These are phyloP conservation scores for Trichoderma harzianum DNA, from an alignment of 2,329 filamentous ascomycete genomes.

Conservation along the genomic window DNA sequence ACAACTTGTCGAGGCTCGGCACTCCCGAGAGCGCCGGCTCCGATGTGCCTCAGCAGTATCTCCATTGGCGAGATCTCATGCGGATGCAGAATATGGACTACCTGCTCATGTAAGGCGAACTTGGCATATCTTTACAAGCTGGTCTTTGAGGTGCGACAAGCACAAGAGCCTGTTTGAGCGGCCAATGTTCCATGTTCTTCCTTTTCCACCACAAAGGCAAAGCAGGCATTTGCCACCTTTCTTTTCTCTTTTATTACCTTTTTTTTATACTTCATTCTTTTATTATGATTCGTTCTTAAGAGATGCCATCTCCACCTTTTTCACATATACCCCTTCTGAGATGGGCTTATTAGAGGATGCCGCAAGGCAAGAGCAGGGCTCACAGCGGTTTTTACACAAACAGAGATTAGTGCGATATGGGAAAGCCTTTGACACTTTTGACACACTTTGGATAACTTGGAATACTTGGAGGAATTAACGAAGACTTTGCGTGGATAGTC, in stretches of 20 bases:
- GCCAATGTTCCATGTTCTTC: conserved; percentile 16
- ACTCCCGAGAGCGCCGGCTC: conserved; percentile 36
- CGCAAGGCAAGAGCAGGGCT: conserved; percentile 36
- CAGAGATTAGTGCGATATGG: conserved; percentile 30
- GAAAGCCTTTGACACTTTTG: conserved; percentile 24
- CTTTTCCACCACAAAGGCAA: conserved; percentile 9
- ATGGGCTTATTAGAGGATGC: conserved; percentile 38
- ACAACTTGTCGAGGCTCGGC: conserved; percentile 42
- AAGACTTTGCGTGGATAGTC: neutral
- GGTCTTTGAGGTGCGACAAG: conserved; percentile 35
- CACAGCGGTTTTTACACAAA: conserved; percentile 6
- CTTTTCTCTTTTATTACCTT: conserved; percentile 22
- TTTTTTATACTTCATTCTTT: conserved; percentile 26
- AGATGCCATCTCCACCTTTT: conserved; percentile 22
- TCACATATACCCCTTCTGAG: conserved; percentile 32
- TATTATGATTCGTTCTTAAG: conserved; percentile 26
- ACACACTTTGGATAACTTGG: conserved; percentile 19
- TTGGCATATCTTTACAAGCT: conserved; percentile 31
- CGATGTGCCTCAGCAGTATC: conserved; percentile 54
- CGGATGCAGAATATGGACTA: conserved; percentile 87
- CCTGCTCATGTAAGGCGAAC: conserved; percentile 67
- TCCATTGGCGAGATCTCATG: conserved; percentile 97
- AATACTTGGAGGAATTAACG: neutral
- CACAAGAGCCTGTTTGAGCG: conserved; percentile 17
- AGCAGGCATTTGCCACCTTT: conserved; percentile 16